Evolutionary conservation across 768 basidiomycete species (phyloP), one percentile per base, ranked within the genome.

Genomic region (Auriculariales sp.): DNA sequence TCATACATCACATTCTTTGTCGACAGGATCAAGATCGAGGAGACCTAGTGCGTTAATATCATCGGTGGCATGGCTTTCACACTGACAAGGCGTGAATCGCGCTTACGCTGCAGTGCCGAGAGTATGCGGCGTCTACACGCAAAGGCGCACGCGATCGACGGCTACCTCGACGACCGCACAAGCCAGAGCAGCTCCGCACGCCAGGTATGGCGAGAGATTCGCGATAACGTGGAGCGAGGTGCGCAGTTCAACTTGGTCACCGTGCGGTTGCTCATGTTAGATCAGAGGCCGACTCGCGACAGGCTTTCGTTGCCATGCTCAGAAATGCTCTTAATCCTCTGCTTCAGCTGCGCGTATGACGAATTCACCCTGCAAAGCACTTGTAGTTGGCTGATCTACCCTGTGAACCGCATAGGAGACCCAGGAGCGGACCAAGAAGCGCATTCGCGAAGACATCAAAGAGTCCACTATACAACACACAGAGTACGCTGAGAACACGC

Each of bases 361-460:
- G 25, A 35, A 50, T 42, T 35, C 2, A 19, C 17, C 11, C 47
- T 28, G 29, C n/a, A 42, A 31, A 35, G 29, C n/a, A 28, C 22
- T 29, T 33, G n/a, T 25, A 28, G 49, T 19, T 39, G 22, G 25
- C 10, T 22, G 19, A 34, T 28, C 46, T 42, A 17, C 10, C 10
- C 14, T 11, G 29, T 9, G 28, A 32, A 31, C 34, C 14, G 4
- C 17, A 14, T 53, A 91, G 88, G 90, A 93, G 56, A 83, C 82
- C 10, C 91, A 94, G 68, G 87, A 89, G 49, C 77, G 92, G 31
- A 93, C 89, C n/a, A 74, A 87, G 44, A 87, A 88, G 60, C 79
- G 88, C 25, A 83, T 95, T 62, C 89, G 85, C 61, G 91, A 94
- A 59, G 91, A 93, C 60, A 64, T 93, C 49, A 91, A 89, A 62